phyloP scores from a whole-genome alignment of 768 basidiomycete genomes.

The Multifurca ochricompacta region DNA sequence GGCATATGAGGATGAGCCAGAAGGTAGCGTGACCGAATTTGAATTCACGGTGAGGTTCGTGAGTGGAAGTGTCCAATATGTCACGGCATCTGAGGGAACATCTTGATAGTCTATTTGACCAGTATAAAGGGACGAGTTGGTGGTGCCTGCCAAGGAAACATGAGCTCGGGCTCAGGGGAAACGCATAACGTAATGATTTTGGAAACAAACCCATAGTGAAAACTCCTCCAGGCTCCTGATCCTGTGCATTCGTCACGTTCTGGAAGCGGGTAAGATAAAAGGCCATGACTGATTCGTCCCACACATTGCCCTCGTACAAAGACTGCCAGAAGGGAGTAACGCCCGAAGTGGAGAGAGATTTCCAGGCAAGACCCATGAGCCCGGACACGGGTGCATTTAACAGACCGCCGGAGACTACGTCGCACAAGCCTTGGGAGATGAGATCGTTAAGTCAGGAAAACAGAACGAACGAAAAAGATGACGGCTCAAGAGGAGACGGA shows the following conservation, averaged over 20 bases:
- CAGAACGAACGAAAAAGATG: slow-evolving; percentile 9
- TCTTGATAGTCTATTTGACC: slow-evolving; percentile 78
- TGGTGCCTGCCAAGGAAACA: slow-evolving; percentile 23
- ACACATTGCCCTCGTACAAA: slow-evolving; percentile 51
- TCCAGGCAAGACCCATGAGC: slow-evolving; percentile 79
- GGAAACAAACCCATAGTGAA: slow-evolving; percentile 61
- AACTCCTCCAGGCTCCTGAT: slow-evolving; percentile 60
- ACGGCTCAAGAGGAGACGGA: slow-evolving; percentile 24
- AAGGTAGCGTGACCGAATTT: slow-evolving; percentile 36
- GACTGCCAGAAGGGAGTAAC: slow-evolving; percentile 82
- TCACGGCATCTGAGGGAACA: slow-evolving; percentile 44
- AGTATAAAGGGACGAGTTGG: slow-evolving; percentile 66
- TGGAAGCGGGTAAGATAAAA: slow-evolving; percentile 69
- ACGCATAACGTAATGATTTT: background rate
- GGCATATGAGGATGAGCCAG: slow-evolving; percentile 44
- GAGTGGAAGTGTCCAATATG: slow-evolving; percentile 80
- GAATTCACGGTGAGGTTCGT: slow-evolving; percentile 57
- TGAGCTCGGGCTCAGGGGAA: slow-evolving; percentile 39
- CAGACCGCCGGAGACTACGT: slow-evolving; percentile 47
- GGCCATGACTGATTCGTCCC: slow-evolving; percentile 67
- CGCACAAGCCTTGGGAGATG: slow-evolving; percentile 33
- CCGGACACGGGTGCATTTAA: slow-evolving; percentile 73
- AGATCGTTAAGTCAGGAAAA: background rate
- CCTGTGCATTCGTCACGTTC: slow-evolving; percentile 26
- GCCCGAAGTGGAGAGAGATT: slow-evolving; percentile 59